These are phyloP conservation scores for Candida takata DNA, from an alignment of 805 yeast genomes.

Conservation along the genomic window DNA sequence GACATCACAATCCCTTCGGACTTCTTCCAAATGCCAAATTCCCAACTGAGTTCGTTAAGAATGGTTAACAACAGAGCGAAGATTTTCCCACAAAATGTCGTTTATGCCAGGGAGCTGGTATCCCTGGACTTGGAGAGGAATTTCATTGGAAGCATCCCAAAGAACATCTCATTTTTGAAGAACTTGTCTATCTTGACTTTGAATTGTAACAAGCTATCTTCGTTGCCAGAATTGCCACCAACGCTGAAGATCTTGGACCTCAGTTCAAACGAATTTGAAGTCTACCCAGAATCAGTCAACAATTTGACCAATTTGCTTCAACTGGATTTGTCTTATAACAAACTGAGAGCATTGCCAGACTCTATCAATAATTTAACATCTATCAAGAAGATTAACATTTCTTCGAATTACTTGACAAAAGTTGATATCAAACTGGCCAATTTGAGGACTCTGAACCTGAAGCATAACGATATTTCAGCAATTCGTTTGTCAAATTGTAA, in stretches of 20 bases:
- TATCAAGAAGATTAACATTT: conserved; percentile 62
- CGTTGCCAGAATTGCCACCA: conserved; percentile 52
- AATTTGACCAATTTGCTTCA: conserved; percentile 51
- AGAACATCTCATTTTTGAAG: conserved; percentile 44
- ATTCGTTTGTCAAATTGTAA: conserved; percentile 38
- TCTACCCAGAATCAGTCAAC: conserved; percentile 60
- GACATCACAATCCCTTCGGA: conserved; percentile 78
- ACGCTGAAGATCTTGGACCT: conserved; percentile 57
- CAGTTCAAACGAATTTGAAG: conserved; percentile 66
- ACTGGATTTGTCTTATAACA: conserved; percentile 79
- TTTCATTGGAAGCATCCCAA: conserved; percentile 57
- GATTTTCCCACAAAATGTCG: conserved; percentile 65
- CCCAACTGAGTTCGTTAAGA: conserved; percentile 57
- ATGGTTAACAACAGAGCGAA: conserved; percentile 70
- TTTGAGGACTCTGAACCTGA: conserved; percentile 66
- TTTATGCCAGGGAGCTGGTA: conserved; percentile 60
- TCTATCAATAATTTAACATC: conserved; percentile 52
- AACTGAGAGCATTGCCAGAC: conserved; percentile 52
- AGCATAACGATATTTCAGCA: conserved; percentile 55
- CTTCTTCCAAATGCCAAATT: conserved; percentile 71
- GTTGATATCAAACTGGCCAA: conserved; percentile 38
- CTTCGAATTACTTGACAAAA: conserved; percentile 55
- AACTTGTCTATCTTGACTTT: conserved; percentile 54
- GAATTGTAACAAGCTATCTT: conserved; percentile 66
- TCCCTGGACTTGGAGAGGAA: conserved; percentile 73